A percentile compares a stretch with the other conserved stretches of the same genome.
These are phyloP conservation scores for Phytophthora vignae DNA, from an alignment of 352 stramenopile genomes.

Conservation along the genomic window DNA sequence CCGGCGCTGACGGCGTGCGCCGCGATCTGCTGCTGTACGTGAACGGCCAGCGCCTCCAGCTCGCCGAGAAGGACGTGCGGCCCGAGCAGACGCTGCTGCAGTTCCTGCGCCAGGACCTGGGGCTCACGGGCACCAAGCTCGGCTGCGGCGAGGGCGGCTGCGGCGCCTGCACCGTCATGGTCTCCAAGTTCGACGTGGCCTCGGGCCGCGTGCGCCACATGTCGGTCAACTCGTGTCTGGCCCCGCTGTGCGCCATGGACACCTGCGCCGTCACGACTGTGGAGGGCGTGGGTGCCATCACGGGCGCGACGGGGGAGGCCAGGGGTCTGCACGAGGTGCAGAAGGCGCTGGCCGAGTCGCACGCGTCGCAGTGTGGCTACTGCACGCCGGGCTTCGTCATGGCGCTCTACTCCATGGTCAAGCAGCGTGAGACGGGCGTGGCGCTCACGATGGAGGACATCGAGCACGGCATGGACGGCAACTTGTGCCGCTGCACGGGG, in stretches of 20 bases:
- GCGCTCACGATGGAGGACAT: slow-evolving; percentile 89
- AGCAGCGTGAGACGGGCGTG: slow-evolving; percentile 71
- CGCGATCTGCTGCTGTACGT: slow-evolving; percentile 77
- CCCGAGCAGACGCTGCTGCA: slow-evolving; percentile 86
- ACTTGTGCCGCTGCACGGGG: slow-evolving; percentile 96
- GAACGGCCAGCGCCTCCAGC: slow-evolving; percentile 66
- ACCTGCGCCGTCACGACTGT: slow-evolving; percentile 88
- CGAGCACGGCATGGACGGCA: slow-evolving; percentile 95
- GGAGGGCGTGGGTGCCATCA: slow-evolving; percentile 71
- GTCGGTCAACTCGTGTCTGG: slow-evolving; percentile 91
- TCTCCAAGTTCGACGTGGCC: slow-evolving; percentile 74
- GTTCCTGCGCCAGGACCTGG: slow-evolving; percentile 77
- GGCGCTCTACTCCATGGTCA: slow-evolving; percentile 85
- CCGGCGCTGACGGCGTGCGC: slow-evolving; percentile 33
- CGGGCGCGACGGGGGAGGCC: slow-evolving; percentile 37
- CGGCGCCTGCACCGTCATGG: slow-evolving; percentile 96
- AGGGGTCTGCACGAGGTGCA: slow-evolving; percentile 87
- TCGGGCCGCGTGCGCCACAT: slow-evolving; percentile 61
- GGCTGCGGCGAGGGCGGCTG: slow-evolving; percentile 97
- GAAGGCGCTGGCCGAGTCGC: slow-evolving; percentile 88
- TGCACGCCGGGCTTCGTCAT: slow-evolving; percentile 92
- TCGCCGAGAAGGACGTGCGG: slow-evolving; percentile 58
- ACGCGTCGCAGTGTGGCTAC: slow-evolving; percentile 96
- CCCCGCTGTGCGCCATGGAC: slow-evolving; percentile 85
- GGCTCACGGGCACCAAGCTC: slow-evolving; percentile 87